Evolutionary conservation across 2,329 filamentous ascomycete species (phyloP).

Genomic region (Ascosphaera acerosa): DNA sequence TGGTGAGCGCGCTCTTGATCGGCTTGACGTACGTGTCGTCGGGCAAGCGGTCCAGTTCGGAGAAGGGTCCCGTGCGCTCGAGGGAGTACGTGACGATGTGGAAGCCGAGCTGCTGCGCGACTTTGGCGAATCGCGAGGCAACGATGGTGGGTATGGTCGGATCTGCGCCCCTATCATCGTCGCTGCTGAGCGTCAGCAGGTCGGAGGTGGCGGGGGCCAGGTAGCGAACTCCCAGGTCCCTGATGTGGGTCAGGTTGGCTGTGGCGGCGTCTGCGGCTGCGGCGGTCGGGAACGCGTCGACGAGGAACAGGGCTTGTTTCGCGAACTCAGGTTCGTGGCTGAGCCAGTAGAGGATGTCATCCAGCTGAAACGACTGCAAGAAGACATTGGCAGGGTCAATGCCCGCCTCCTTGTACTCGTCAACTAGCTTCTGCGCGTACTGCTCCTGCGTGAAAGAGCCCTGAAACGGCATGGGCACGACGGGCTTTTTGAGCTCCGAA

Average conservation of each 20-base stretch:
- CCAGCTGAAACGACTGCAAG: constrained; percentile 39
- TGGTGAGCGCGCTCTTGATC: constrained; percentile 28
- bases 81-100: constrained; percentile 44
- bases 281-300: constrained; percentile 31
- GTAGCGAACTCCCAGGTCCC: constrained; percentile 35
- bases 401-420: constrained; percentile 29
- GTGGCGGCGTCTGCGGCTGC: constrained; percentile 6
- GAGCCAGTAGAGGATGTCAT: constrained; percentile 42
- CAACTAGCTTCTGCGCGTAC: constrained; percentile 39
- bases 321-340: constrained; percentile 33
- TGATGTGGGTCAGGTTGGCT: constrained; percentile 28
- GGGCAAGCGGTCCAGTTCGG: constrained; percentile 22
- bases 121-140: constrained; percentile 35
- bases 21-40: constrained; percentile 29
- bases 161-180: constrained; percentile 18
- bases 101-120: constrained; percentile 34
- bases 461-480: constrained; percentile 44
- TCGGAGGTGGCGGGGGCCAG: constrained; percentile 38
- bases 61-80: constrained; percentile 37
- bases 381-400: constrained; percentile 31
- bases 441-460: constrained; percentile 36
- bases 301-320: constrained; percentile 37
- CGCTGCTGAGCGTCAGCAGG: constrained; percentile 23
- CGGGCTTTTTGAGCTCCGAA: constrained; percentile 40
- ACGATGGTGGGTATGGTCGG: constrained; percentile 21